Evolutionary conservation across 129 eudicot genomes (phyloP).

Genomic region (Lactuca sativa): DNA sequence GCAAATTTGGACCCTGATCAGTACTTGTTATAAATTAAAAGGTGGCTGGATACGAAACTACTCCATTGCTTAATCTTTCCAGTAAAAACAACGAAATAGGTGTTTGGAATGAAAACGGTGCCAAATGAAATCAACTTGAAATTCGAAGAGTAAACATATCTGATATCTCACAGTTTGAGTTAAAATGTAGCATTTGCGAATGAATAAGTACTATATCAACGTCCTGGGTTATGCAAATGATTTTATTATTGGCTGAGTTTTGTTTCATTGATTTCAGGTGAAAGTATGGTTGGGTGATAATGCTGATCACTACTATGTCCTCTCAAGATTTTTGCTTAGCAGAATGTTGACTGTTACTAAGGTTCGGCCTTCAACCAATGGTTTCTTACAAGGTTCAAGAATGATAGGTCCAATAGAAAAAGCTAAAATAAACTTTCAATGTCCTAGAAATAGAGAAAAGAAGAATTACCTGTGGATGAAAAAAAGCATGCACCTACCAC

Average conservation of each 20-base stretch:
- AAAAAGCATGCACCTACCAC: no score
- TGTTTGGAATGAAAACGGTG: neutral
- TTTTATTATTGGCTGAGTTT: neutral
- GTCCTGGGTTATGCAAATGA: neutral
- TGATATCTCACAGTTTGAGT: neutral
- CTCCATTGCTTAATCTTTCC: neutral
- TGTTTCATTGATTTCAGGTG: slow-evolving; percentile 48
- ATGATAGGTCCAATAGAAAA: no score
- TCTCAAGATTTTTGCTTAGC: slow-evolving; percentile 95
- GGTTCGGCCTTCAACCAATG: slow-evolving; percentile 35
- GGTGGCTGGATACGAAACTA: neutral
- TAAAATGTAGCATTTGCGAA: neutral
- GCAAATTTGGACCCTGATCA: neutral
- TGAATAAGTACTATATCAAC: neutral
- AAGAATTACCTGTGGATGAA: no score
- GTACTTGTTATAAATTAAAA: neutral
- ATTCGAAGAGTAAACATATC: neutral
- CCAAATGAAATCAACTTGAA: neutral
- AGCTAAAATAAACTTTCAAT: no score
- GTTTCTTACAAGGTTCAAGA: slow-evolving; percentile 2
- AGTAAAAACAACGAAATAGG: neutral
- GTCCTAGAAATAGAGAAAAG: no score
- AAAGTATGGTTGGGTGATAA: slow-evolving; percentile 99
- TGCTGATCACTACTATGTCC: slow-evolving; percentile 97
- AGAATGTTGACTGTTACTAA: slow-evolving; percentile 97